These are phyloP conservation scores for Juglanconis oblonga DNA, from an alignment of 2,329 filamentous ascomycete species.

Conservation along the genomic window DNA sequence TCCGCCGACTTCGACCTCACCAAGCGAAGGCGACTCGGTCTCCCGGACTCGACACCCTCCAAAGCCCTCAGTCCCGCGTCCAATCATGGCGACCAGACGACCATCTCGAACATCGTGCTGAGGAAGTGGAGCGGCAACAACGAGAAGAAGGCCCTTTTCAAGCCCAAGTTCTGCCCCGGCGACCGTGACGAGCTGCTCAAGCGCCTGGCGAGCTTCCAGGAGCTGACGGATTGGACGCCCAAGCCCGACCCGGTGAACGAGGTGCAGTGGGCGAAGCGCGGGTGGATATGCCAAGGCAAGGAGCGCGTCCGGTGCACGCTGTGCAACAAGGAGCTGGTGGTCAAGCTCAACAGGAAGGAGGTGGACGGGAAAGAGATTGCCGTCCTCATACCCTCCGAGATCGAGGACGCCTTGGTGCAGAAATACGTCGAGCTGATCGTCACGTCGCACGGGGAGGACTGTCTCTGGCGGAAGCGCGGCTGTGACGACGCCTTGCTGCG, in stretches of 20 bases:
- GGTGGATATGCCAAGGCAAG: conserved; percentile 81
- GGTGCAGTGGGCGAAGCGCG: conserved; percentile 89
- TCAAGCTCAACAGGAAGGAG: conserved; percentile 67
- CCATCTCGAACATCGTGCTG: conserved; percentile 39
- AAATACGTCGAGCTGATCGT: conserved; percentile 73
- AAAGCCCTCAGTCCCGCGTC: conserved; percentile 21
- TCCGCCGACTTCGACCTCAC: conserved; percentile 38
- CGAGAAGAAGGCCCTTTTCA: conserved; percentile 26
- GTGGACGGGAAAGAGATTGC: conserved; percentile 53
- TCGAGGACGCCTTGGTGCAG: conserved; percentile 68
- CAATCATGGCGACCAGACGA: conserved; percentile 24
- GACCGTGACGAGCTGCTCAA: conserved; percentile 80
- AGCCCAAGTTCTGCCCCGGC: conserved; percentile 78
- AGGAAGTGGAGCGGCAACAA: conserved; percentile 36
- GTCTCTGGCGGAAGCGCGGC: conserved; percentile 82
- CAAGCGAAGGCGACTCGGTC: conserved; percentile 52
- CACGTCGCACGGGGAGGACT: conserved; percentile 73
- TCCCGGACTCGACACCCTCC: conserved; percentile 38
- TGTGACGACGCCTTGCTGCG: conserved; percentile 71
- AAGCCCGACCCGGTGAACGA: conserved; percentile 86
- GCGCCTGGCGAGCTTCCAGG: conserved; percentile 82
- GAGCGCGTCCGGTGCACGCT: conserved; percentile 84
- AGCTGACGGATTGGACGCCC: conserved; percentile 88
- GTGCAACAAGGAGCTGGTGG: conserved; percentile 79
- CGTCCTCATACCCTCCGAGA: conserved; percentile 57